Evolutionary conservation across 352 stramenopile genomes (phyloP), one percentile per base, ranked within the genome.

Genomic region (Aphanomyces euteiches): DNA sequence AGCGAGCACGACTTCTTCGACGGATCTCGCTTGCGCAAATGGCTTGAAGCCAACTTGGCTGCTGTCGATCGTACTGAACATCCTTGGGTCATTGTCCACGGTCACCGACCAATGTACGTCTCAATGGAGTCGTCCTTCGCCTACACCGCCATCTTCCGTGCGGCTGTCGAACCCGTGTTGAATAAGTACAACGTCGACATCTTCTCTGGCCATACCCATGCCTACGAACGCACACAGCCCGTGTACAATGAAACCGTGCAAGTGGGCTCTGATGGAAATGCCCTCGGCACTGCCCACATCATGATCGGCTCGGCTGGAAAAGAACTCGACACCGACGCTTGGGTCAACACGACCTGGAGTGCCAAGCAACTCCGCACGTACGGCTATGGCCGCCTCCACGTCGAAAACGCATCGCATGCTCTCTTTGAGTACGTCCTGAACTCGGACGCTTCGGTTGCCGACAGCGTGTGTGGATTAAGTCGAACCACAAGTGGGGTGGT

Each of bases 101-200:
- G 84, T 34, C 83, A 90, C 53, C 79, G 81, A 7, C 80, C 83
- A 10, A 72, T 90, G 37, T 90, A 90, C 59, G 83, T 78, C 59
- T 87, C 79, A 3, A 75, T 81, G 19, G 78, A 77, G 37, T 78
- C 74, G 21, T 74, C 68, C 39, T 47, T 59, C 3, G 74, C 85
- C 34, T 84, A 86, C 36, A 74, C 83, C 37, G 61, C 73, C 10
- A 10, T 82, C 38, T 58, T 89, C 47, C 80, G 79, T 40, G 71
- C 80, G 34, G 66, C 80, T 15, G 67, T 88, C 5, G 80, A 89
- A 54, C 73, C 78, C 21, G 67, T 86, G 50, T 64, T 87, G n/a
- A 72, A 72, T 3, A 72, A 80, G 53, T 82, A 86, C 36, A 75
- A 77, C 45, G 79, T 90, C 12, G 81, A 90, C 64, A 66, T 84